Percentiles rank a stretch among this genome's conserved stretches.
These are phyloP conservation scores for Mucuna pruriens DNA, from an alignment of 306 rosid genomes.

Conservation along the genomic window DNA sequence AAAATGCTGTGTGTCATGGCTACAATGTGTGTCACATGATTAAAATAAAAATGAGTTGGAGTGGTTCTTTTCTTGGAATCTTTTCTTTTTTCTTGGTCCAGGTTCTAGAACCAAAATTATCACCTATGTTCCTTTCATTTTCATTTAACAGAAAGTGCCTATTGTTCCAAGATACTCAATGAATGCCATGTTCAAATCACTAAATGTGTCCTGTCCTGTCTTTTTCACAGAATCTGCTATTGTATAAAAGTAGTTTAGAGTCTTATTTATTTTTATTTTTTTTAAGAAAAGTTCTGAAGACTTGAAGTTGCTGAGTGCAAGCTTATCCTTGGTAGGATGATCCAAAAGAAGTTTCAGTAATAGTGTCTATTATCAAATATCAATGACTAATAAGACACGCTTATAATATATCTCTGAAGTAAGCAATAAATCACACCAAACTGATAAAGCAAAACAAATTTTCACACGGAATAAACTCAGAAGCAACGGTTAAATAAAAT, in stretches of 20 bases:
- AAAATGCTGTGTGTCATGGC: slow-evolving; percentile 28
- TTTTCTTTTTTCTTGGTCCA: not conserved
- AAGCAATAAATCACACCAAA: slow-evolving; percentile 43
- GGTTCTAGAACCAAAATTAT: not conserved
- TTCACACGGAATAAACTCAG: slow-evolving; percentile 33
- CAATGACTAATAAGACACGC: slow-evolving; percentile 13
- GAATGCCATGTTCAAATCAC: slow-evolving; percentile 1
- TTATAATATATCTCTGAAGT: slow-evolving; percentile 11
- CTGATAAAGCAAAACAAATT: slow-evolving; percentile 29
- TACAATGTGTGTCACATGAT: slow-evolving; percentile 15
- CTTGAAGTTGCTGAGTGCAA: not conserved
- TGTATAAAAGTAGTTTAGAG: not conserved
- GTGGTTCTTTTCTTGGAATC: not conserved
- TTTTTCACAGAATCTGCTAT: too few relatives aligned
- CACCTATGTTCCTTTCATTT: not conserved
- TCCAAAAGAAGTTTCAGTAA: not conserved
- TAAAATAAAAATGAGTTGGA: slow-evolving; percentile 15
- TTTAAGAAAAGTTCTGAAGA: not conserved
- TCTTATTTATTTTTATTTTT: not conserved
- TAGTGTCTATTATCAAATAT: slow-evolving; percentile 19
- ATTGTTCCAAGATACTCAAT: not conserved
- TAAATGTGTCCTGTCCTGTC: too few relatives aligned
- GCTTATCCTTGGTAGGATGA: slow-evolving; percentile 28
- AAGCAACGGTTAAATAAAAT: not conserved
- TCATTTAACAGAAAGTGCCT: not conserved